Conservation (phyloP, 805 yeast species). For the Saturnispora serradocipensis region DNA sequence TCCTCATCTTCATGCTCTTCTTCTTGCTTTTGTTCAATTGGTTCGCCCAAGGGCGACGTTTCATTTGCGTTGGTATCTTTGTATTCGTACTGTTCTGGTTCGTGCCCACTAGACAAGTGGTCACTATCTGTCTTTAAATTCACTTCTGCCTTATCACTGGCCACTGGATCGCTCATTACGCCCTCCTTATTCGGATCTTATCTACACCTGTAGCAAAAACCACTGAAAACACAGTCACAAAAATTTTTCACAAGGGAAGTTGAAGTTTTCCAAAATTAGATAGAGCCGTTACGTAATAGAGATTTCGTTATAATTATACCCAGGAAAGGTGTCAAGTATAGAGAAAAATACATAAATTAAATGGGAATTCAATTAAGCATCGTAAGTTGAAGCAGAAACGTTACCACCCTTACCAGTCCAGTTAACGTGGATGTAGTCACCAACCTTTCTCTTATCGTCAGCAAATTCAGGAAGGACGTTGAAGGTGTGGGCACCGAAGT, state of each 20-base stretch:
- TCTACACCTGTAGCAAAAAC: conserved; percentile 3
- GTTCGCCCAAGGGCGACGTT: not conserved
- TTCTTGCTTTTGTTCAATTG: not conserved
- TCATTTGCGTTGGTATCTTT: not conserved
- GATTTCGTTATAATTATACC: not conserved
- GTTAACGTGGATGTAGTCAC: conserved; percentile 85
- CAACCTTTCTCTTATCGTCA: conserved; percentile 66
- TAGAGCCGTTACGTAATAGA: not conserved
- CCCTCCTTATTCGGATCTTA: not conserved
- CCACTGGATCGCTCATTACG: not conserved
- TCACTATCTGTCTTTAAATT: not conserved
- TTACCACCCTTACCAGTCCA: conserved; percentile 99
- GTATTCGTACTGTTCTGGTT: not conserved
- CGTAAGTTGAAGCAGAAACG: conserved; percentile 89
- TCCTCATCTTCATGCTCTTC: not conserved
- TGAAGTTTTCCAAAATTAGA: not conserved
- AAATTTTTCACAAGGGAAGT: not conserved
- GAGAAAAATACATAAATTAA: not conserved
- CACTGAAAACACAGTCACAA: conserved; percentile 6
- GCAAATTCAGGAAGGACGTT: conserved; percentile 83
- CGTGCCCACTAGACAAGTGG: not conserved
- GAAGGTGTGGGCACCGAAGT: conserved; percentile 99
- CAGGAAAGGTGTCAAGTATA: not conserved
- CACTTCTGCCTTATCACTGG: not conserved
- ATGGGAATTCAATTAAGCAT: conserved; percentile 45